Conservation (phyloP, 805 yeast species). For the Kuraishia molischiana region DNA sequence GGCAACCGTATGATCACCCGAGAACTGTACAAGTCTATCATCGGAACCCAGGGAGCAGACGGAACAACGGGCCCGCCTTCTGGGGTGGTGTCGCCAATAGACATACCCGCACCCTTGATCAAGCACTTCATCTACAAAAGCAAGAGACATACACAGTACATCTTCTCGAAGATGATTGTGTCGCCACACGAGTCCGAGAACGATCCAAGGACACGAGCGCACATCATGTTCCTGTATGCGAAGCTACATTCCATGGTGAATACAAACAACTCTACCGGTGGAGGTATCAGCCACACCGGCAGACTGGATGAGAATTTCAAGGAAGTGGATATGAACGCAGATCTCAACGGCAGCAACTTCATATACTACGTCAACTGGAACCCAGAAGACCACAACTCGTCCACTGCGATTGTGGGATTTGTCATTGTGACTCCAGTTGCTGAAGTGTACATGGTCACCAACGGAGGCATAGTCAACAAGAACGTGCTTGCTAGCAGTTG, state of each 20-base stretch:
- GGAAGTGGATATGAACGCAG: not conserved
- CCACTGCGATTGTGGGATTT: slow-evolving; percentile 11
- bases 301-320: not conserved
- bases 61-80: slow-evolving; percentile 17
- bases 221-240: slow-evolving; percentile 19
- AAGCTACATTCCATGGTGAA: slow-evolving; percentile 14
- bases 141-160: slow-evolving; percentile 55
- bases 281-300: not conserved
- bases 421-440: slow-evolving; percentile 27
- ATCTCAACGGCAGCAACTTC: slow-evolving; percentile 11
- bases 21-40: slow-evolving; percentile 17
- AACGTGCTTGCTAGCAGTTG: slow-evolving; percentile 53
- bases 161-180: slow-evolving; percentile 16
- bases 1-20: slow-evolving; percentile 23
- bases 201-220: slow-evolving; percentile 6
- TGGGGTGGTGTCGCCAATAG: slow-evolving; percentile 35
- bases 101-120: slow-evolving; percentile 47
- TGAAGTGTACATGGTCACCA: slow-evolving; percentile 51
- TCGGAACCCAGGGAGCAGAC: slow-evolving; percentile 18
- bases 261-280: slow-evolving; percentile 5
- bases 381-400: slow-evolving; percentile 4
- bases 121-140: slow-evolving; percentile 79
- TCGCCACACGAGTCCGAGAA: slow-evolving; percentile 7
- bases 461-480: slow-evolving; percentile 45
- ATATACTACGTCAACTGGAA: slow-evolving; percentile 17